Conservation (phyloP, 2,329 filamentous ascomycete genomes). For the Fusarium protoensiforme region DNA sequence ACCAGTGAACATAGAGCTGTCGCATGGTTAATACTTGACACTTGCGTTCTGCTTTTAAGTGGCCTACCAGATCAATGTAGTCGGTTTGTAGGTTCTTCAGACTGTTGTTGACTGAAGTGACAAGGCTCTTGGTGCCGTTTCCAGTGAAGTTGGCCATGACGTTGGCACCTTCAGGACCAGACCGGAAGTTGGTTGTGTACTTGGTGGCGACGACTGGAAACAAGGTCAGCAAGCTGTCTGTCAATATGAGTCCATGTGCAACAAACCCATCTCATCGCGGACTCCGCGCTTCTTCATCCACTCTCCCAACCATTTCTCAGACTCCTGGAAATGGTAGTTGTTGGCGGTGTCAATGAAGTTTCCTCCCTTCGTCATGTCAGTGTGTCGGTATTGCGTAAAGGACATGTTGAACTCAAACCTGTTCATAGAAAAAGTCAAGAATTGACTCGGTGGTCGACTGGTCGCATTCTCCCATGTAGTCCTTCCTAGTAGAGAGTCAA, state of each 20-base stretch:
- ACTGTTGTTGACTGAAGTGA: constrained; percentile 65
- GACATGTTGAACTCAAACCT: constrained; percentile 49
- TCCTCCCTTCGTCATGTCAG: constrained; percentile 54
- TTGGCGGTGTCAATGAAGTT: constrained; percentile 81
- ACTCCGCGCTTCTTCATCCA: constrained; percentile 75
- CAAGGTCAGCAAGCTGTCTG: background rate
- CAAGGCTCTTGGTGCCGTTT: constrained; percentile 71
- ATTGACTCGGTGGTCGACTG: constrained; percentile 71
- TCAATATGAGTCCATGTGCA: background rate
- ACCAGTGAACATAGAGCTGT: constrained; percentile 72
- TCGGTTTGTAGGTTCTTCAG: constrained; percentile 71
- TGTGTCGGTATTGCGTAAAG: background rate
- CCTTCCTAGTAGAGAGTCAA: constrained; percentile 52
- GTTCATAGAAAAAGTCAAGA: constrained; percentile 72
- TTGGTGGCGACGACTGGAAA: constrained; percentile 75
- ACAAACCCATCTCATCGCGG: constrained; percentile 71
- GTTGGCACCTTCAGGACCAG: constrained; percentile 52
- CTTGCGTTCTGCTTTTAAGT: background rate
- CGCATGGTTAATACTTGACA: background rate
- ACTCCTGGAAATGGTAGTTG: constrained; percentile 73
- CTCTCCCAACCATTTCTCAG: constrained; percentile 75
- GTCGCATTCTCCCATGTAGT: constrained; percentile 72
- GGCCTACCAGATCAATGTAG: constrained; percentile 72
- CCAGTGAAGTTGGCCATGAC: constrained; percentile 66
- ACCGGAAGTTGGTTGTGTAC: constrained; percentile 68